phyloP scores from a whole-genome alignment of 202 grass and related monocot species.

The Elaeis oleifera region DNA sequence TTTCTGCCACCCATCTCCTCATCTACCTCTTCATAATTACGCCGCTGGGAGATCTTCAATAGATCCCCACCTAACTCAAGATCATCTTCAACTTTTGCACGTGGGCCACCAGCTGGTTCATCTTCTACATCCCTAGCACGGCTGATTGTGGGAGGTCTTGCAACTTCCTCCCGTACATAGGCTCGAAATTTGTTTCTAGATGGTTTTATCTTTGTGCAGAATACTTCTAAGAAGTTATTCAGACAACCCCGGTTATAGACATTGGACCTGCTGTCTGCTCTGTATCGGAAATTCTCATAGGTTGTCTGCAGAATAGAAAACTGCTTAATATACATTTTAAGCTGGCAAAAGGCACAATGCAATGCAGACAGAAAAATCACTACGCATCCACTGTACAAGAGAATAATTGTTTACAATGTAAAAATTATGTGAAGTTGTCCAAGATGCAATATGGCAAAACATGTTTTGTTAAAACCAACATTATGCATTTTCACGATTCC shows the following conservation, averaged over 20 bases:
- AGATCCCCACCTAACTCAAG: constrained; percentile 82
- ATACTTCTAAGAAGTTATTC: constrained; percentile 62
- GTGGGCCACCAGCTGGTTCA: constrained; percentile 42
- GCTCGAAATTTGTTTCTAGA: constrained; percentile 60
- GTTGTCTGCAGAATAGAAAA: constrained; percentile 55
- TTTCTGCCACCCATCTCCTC: constrained; percentile 18
- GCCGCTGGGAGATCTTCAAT: constrained; percentile 75
- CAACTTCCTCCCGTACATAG: constrained; percentile 40
- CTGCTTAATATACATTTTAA: not conserved
- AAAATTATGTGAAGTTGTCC: too few species aligned
- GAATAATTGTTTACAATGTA: too few species aligned
- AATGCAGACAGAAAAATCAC: too few species aligned
- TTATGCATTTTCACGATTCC: too few species aligned
- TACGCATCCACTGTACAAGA: too few species aligned
- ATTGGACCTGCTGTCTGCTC: constrained; percentile 40
- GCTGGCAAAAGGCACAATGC: too few species aligned
- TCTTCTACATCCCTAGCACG: constrained; percentile 52
- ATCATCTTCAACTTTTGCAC: constrained; percentile 90
- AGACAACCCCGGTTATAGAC: constrained; percentile 52
- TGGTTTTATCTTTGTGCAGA: constrained; percentile 51
- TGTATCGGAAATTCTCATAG: constrained; percentile 69
- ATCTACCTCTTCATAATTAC: constrained; percentile 46
- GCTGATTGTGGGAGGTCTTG: constrained; percentile 30
- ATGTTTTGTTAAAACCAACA: too few species aligned
- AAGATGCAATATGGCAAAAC: too few species aligned